Evolutionary conservation across 2,329 filamentous ascomycete species (phyloP), one percentile per base, ranked within the genome.

Genomic region (Hypoxylon sp.): DNA sequence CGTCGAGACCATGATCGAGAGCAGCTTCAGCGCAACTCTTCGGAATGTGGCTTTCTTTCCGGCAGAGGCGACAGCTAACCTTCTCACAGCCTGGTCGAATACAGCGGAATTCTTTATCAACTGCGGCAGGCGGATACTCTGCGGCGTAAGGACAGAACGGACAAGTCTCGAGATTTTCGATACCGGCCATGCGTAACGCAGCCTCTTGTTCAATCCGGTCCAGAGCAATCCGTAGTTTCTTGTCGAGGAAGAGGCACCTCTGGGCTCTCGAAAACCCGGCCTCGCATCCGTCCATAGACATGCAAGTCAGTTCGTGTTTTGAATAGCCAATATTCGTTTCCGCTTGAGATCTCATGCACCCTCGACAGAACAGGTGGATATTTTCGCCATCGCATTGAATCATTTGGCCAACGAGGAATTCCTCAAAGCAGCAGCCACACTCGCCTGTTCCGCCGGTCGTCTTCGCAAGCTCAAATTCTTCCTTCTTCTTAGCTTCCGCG

Each of bases 71-170:
- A 71, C 90, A 92, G 73, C 85, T 90, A 50, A 86, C 79, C 39
- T 84, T 82, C 64, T 79, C 79, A 73, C 93, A 97, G 0, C 86
- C 83, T 0, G 84, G 82, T 58, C 88, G 89, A 54, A 85, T 80
- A 76, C 93, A 97, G 3, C 82, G 81, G 67, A 97, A 96, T 71
- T 94, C 90, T 63, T 84, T 88, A 74, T 94, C 84, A 17, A 86
- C 78, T 17, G 90, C 86, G 1, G 90, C 78, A 0, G 91, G 85
- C 0, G 86, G 87, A 67, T 87, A 91, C 62, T 93, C 90, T 32
- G 88, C 91, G 43, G 91, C 92, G 79, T 87, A 96, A 20, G 91
- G 88, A 75, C 93, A 97, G 72, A 93, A 95, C 0, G 92, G 92
- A 68, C 93, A 97, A 30, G 85, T 87, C 30, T 86, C 90, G 1